phyloP scores from a whole-genome alignment of 768 basidiomycete species.

The Boletus pseudopeckii region DNA sequence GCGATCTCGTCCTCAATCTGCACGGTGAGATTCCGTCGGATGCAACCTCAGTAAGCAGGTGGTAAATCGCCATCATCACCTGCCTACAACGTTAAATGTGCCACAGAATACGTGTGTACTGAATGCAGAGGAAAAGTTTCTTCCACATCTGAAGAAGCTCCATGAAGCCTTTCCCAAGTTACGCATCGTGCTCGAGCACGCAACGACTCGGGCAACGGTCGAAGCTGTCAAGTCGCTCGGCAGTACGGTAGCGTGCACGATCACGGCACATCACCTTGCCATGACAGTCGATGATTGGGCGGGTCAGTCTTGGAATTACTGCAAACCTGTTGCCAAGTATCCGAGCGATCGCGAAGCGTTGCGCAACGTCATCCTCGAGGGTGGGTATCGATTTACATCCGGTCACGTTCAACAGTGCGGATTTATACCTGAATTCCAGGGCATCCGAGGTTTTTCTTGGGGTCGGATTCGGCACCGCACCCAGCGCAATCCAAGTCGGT shows the following conservation, averaged over 20 bases:
- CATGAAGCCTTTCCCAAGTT: slow-evolving; percentile 83
- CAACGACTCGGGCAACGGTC: slow-evolving; percentile 88
- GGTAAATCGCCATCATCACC: neutral
- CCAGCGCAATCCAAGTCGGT: slow-evolving; percentile 64
- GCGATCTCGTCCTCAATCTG: slow-evolving; percentile 91
- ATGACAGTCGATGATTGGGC: slow-evolving; percentile 97
- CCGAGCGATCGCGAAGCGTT: slow-evolving; percentile 88
- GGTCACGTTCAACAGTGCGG: neutral
- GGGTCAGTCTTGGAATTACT: slow-evolving; percentile 92
- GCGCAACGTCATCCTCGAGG: slow-evolving; percentile 70
- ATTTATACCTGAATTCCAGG: slow-evolving; percentile 40
- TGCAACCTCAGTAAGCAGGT: slow-evolving; percentile 43
- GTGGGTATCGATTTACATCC: slow-evolving; percentile 35
- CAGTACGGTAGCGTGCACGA: slow-evolving; percentile 88
- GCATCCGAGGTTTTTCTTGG: slow-evolving; percentile 94
- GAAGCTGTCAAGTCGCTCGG: slow-evolving; percentile 79
- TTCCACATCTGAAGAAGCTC: slow-evolving; percentile 81
- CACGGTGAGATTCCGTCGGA: slow-evolving; percentile 98
- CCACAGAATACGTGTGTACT: slow-evolving; percentile 82
- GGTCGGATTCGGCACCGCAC: slow-evolving; percentile 96
- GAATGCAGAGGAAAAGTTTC: slow-evolving; percentile 88
- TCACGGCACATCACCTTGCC: slow-evolving; percentile 94
- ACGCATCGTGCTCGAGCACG: slow-evolving; percentile 95
- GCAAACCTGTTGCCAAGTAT: slow-evolving; percentile 97
- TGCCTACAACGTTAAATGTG: neutral